phyloP scores from a whole-genome alignment of 257 asterid genomes.

The Capsicum baccatum region DNA sequence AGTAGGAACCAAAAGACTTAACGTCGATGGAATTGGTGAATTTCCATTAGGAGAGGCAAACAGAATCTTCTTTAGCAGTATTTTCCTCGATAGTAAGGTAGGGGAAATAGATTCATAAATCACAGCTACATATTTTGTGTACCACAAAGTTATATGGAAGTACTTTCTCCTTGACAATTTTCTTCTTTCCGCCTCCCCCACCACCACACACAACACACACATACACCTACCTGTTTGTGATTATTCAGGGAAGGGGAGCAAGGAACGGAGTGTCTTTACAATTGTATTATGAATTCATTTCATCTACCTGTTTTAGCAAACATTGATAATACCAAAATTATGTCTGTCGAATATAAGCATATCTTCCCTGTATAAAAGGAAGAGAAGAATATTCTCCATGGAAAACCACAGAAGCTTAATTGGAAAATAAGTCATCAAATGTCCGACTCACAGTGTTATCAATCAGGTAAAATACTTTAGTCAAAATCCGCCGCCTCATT shows the following conservation, averaged over 20 bases:
- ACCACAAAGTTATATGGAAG: not conserved
- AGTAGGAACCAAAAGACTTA: not conserved
- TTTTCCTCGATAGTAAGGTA: not conserved
- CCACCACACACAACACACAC: not conserved
- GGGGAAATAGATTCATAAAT: not conserved
- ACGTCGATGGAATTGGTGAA: not conserved
- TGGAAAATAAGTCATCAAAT: not conserved
- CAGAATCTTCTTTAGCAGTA: not conserved
- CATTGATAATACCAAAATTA: not conserved
- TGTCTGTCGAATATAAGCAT: not conserved
- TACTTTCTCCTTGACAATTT: not conserved
- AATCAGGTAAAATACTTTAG: slow-evolving; percentile 74
- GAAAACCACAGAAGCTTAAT: not conserved
- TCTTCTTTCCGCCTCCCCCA: not conserved
- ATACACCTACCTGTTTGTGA: not conserved
- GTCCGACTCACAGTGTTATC: slow-evolving; percentile 66
- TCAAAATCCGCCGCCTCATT: slow-evolving; percentile 69
- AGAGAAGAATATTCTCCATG: not conserved
- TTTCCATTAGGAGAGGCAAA: not conserved
- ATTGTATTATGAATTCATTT: not conserved
- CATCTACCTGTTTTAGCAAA: not conserved
- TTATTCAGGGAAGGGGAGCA: not conserved
- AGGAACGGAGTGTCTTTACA: not conserved
- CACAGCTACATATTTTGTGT: not conserved
- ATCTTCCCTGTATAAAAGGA: not conserved